Percentiles rank a stretch among this genome's conserved stretches.
Conservation (phyloP, 805 yeast species). For the Yarrowia sp. region DNA sequence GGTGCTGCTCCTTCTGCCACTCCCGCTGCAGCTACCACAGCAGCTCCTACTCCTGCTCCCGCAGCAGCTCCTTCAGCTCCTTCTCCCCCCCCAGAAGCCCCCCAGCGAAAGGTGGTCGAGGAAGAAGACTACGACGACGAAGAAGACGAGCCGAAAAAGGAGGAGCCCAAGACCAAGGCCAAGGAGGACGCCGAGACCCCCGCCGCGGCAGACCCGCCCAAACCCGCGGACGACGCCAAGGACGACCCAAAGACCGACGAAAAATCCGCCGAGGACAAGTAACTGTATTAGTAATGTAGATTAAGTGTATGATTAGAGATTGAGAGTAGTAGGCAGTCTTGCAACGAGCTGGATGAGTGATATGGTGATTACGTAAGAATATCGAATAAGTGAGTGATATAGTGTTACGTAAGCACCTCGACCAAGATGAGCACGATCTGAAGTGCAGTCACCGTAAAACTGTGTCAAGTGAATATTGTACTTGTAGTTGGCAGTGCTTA, state of each 20-base stretch:
- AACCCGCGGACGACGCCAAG: background rate
- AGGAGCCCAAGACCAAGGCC: background rate
- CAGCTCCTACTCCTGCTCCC: background rate
- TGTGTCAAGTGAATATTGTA: no score
- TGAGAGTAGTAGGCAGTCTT: no score
- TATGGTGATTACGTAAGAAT: no score
- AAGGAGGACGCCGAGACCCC: slow-evolving; percentile 11
- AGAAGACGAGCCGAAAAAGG: slow-evolving; percentile 42
- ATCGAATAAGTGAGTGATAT: no score
- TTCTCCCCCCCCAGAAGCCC: slow-evolving; percentile 43
- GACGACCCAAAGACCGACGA: slow-evolving; percentile 17
- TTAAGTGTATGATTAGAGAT: slow-evolving; percentile 24
- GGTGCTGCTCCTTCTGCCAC: background rate
- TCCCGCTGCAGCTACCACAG: background rate
- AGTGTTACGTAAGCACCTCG: no score
- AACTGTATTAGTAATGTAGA: slow-evolving; percentile 38
- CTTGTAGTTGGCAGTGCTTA: no score
- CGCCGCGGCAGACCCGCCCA: no score
- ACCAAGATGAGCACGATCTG: no score
- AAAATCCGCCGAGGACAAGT: slow-evolving; percentile 28
- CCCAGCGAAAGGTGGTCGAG: slow-evolving; percentile 54
- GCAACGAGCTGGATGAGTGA: no score
- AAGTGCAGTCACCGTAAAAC: no score
- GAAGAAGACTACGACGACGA: slow-evolving; percentile 57
- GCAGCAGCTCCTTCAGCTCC: slow-evolving; percentile 1